Conservation (phyloP, 495 filamentous ascomycete species). For the Aspergillus diversus region DNA sequence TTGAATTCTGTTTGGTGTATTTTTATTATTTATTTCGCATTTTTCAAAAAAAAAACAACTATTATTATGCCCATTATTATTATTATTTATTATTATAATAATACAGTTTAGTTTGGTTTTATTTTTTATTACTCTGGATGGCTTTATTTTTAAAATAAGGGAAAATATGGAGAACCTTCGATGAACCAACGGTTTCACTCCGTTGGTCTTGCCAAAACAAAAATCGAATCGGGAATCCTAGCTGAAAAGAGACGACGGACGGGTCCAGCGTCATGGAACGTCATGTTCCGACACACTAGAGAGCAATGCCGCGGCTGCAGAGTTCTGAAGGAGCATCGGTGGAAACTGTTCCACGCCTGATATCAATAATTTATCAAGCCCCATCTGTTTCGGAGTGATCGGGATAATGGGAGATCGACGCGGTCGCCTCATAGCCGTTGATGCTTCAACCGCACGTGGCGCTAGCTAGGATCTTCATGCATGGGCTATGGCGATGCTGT, state of each 20-base stretch:
- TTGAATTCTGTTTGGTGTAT: constrained; percentile 6
- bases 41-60: background rate
- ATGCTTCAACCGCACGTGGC: constrained; percentile 50
- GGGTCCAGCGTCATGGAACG: constrained; percentile 17
- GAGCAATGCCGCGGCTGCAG: constrained; percentile 20
- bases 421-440: constrained; percentile 50
- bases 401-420: constrained; percentile 48
- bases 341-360: constrained; percentile 21
- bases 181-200: constrained; percentile 13
- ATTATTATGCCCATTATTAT: constrained; percentile 7
- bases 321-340: constrained; percentile 22
- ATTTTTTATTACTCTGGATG: background rate
- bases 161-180: constrained; percentile 13
- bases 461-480: constrained; percentile 51
- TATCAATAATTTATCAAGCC: constrained; percentile 13
- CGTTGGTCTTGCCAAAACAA: background rate
- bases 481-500: constrained; percentile 27
- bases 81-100: constrained; percentile 12
- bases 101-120: constrained; percentile 1
- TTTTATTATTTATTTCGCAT: constrained; percentile 13
- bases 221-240: background rate
- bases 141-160: constrained; percentile 17
- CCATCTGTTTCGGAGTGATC: constrained; percentile 30
- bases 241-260: constrained; percentile 8
- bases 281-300: constrained; percentile 6